A percentile compares a stretch with the other conserved stretches of the same genome.
phyloP scores from a whole-genome alignment of 352 stramenopile species.

The Globisporangium mamillatum region DNA sequence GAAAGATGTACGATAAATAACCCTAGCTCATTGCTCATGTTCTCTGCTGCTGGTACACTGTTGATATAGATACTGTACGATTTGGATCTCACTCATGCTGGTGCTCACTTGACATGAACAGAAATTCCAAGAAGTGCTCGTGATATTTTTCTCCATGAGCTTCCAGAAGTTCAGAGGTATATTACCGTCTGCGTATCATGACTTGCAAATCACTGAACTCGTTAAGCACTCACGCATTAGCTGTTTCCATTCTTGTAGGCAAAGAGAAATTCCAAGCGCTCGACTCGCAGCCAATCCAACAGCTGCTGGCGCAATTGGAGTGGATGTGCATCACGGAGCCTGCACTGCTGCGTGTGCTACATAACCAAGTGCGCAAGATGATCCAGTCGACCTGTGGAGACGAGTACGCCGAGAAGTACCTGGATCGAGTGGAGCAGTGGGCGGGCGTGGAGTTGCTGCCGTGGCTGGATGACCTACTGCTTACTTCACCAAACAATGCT shows the following conservation, averaged over 20 bases:
- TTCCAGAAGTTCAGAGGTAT: conserved; percentile 56
- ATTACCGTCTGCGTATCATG: no score
- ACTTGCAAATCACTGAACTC: neutral
- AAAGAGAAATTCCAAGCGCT: conserved; percentile 55
- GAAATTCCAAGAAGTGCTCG: conserved; percentile 57
- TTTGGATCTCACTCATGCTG: neutral
- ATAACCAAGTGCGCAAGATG: conserved; percentile 51
- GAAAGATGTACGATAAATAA: conserved; percentile 18
- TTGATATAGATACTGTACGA: neutral
- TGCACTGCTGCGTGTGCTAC: conserved; percentile 47
- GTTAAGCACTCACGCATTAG: neutral
- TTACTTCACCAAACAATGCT: conserved; percentile 5
- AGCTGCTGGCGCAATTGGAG: conserved; percentile 51
- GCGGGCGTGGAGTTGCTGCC: conserved; percentile 48
- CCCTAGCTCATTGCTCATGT: neutral
- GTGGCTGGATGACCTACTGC: conserved; percentile 57
- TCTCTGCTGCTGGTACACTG: neutral
- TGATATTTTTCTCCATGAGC: conserved; percentile 74
- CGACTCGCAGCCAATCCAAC: conserved; percentile 42
- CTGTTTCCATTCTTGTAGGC: conserved; percentile 1
- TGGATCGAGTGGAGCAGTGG: conserved; percentile 51
- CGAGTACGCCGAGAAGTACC: conserved; percentile 43
- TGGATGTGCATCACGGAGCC: conserved; percentile 55
- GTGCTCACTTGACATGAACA: conserved; percentile 11
- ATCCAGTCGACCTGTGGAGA: conserved; percentile 49